Percentiles rank a stretch among this genome's conserved stretches.
Conservation (phyloP, 2,329 filamentous ascomycete species). For the Colletotrichum karsti region DNA sequence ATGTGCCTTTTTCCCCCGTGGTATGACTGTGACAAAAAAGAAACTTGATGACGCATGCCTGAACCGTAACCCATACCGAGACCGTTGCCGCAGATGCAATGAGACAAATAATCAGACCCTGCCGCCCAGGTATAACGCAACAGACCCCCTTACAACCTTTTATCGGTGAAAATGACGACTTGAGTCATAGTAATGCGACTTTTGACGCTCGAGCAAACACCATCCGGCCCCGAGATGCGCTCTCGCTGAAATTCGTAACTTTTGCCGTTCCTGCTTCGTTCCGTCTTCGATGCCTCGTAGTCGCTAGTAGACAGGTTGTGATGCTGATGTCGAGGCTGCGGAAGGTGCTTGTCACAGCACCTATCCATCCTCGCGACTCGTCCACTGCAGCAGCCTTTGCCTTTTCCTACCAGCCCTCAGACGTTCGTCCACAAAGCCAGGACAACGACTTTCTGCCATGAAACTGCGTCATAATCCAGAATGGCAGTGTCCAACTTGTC, state of each 20-base stretch:
- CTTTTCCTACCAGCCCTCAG: background rate
- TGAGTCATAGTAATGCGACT: conserved; percentile 1
- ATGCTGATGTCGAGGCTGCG: background rate
- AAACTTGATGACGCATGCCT: conserved; percentile 25
- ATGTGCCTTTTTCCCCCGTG: conserved; percentile 17
- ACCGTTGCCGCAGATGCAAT: conserved; percentile 29
- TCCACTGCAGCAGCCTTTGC: background rate
- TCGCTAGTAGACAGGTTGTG: background rate
- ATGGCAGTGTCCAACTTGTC: conserved; percentile 21
- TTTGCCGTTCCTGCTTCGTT: background rate
- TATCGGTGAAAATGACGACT: conserved; percentile 8
- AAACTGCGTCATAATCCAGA: conserved; percentile 13
- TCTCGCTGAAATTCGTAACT: background rate
- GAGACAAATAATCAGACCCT: conserved; percentile 25
- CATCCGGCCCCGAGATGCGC: background rate
- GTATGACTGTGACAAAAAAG: conserved; percentile 25
- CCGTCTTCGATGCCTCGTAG: background rate
- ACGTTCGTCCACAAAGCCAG: background rate
- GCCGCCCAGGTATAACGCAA: conserved; percentile 18
- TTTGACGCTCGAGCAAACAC: background rate
- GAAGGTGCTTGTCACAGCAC: conserved; percentile 2
- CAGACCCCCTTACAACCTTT: background rate
- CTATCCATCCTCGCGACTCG: conserved; percentile 3
- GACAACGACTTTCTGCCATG: background rate
- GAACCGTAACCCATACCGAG: conserved; percentile 26